phyloP scores from a whole-genome alignment of 441 rosid species.

The Geranium incanum region DNA sequence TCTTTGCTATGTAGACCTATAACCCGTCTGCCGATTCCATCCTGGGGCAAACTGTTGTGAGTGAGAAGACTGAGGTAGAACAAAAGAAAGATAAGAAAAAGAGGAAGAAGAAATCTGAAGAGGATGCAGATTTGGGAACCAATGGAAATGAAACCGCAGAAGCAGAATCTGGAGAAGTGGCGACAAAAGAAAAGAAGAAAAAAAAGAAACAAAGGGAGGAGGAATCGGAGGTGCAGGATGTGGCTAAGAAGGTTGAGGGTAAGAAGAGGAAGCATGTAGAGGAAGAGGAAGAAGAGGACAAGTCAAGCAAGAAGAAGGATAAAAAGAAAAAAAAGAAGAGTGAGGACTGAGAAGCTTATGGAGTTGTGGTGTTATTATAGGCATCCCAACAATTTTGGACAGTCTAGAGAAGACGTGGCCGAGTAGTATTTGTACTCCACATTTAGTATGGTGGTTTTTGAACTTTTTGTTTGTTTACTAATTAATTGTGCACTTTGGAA shows the following conservation, averaged over 20 bases:
- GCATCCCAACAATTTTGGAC: neutral
- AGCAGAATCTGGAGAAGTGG: constrained; percentile 25
- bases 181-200: constrained; percentile 43
- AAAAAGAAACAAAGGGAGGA: constrained; percentile 33
- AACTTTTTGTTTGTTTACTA: too few relatives aligned
- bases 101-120: constrained; percentile 35
- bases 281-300: constrained; percentile 20
- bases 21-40: constrained; percentile 67
- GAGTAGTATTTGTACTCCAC: neutral
- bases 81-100: constrained; percentile 39
- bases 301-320: constrained; percentile 23
- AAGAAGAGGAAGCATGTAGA: constrained; percentile 22
- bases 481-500: too few relatives aligned
- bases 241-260: neutral
- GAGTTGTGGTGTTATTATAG: neutral
- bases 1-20: constrained; percentile 45
- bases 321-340: constrained; percentile 23
- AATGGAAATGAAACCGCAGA: constrained; percentile 27
- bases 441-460: too few relatives aligned
- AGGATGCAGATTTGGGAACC: constrained; percentile 16
- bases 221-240: constrained; percentile 23
- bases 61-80: constrained; percentile 21
- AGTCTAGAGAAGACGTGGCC: neutral
- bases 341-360: constrained; percentile 16
- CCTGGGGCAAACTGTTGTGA: constrained; percentile 40